A percentile compares a stretch with the other conserved stretches of the same genome.
Conservation (phyloP, 352 stramenopile genomes). For the Globisporangium emineosum region DNA sequence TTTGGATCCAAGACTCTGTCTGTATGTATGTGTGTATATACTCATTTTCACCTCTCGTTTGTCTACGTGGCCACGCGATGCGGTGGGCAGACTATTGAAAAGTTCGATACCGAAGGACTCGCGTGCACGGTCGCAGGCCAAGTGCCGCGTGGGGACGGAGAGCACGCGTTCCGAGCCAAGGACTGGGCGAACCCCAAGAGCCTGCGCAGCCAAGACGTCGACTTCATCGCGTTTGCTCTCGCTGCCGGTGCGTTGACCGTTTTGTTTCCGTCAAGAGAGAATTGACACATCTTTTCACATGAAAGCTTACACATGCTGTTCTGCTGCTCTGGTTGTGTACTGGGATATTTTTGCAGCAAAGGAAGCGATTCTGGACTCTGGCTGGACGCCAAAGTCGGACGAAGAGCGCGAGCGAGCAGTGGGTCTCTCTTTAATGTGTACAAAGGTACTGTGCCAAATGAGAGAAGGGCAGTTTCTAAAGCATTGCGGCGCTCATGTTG, state of each 20-base stretch:
- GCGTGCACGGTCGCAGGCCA: conserved; percentile 67
- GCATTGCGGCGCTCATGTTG: not conserved
- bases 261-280: no score
- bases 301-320: not conserved
- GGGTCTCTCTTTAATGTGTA: conserved; percentile 5
- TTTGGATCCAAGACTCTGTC: not conserved
- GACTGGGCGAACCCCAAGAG: conserved; percentile 74
- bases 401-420: conserved; percentile 67
- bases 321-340: no score
- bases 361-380: conserved; percentile 78
- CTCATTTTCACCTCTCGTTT: not conserved
- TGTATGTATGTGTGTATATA: not conserved
- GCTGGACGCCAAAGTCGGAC: conserved; percentile 59
- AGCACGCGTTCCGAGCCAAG: conserved; percentile 53
- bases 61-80: not conserved
- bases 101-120: conserved; percentile 54
- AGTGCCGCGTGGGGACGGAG: conserved; percentile 58
- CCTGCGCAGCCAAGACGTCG: conserved; percentile 66
- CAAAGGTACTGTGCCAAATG: not conserved
- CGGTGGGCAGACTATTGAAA: conserved; percentile 36
- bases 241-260: conserved; percentile 49
- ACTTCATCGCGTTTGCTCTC: conserved; percentile 86
- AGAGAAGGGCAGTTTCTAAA: not conserved
- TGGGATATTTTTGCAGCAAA: conserved; percentile 33
- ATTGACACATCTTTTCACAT: no score